Base-by-base conservation (phyloP, 129 eudicot species). In the Arctium lappa region DNA sequence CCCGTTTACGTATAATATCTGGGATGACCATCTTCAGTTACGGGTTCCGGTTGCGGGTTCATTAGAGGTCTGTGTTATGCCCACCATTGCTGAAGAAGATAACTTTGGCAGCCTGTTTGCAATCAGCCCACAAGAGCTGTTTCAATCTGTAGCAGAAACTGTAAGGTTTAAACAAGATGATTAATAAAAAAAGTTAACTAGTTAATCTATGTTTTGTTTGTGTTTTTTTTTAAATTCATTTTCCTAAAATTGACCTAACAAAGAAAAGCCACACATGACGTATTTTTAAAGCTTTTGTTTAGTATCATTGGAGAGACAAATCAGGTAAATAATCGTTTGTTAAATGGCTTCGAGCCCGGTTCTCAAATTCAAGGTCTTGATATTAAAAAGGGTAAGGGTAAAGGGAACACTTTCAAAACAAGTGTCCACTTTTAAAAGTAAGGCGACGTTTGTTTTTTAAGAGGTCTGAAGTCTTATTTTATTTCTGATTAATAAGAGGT, bases 21-120 rank as follows among this genome's bases (percentile, higher is more conserved):
- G 95, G 98, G 99, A 91, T 75, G 87, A 85, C 69, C 99, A 93
- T 88, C 90, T 95, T 86, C 91, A 84, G 70, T 74, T 73, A 53
- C 85, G 86, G 42, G 73, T 70, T 37, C 46, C 39, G 37, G 78
- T 73, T 37, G 33, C 70, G 36, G 72, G 81, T 69, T 71, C 68
- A 82, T 73, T 89, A 3, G 80, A 76, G 42, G 87, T 66, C 69
- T 68, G 77, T 50, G 37, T 80, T 60, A 82, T 80, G 83, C 75
- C 79, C 10, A 32, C 87, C 16, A 37, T 44, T 50, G 76, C 89
- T 53, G 18, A 69, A 71, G 88, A 81, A 75, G 81, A 77, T 42
- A 74, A 80, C 82, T 91, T 91, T 46, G 80, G 80, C 83, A 95
- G 99, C 88, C 87, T 95, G 86, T 95, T 95, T 87, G 76, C 87